These are phyloP conservation scores for Boletus eberwhitei DNA, from an alignment of 768 basidiomycete genomes.

Conservation along the genomic window DNA sequence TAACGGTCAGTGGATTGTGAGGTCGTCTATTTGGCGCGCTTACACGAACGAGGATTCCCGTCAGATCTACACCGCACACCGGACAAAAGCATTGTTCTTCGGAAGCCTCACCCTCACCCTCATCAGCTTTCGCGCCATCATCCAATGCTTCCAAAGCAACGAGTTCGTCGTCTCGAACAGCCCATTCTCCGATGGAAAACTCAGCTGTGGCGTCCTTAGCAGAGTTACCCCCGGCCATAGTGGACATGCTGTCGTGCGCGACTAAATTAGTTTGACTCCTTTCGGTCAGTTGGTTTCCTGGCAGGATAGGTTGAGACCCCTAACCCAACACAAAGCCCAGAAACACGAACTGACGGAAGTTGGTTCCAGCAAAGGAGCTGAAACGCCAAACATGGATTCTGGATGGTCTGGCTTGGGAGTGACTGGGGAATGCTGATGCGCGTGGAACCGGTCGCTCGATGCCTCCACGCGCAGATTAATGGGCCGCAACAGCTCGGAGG, in stretches of 20 bases:
- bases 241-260: neutral
- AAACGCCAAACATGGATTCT: constrained; percentile 17
- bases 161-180: constrained; percentile 69
- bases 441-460: neutral
- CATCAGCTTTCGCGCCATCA: constrained; percentile 17
- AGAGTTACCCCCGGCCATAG: neutral
- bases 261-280: neutral
- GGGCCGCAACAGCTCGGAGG: constrained; percentile 24
- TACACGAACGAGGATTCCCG: constrained; percentile 13
- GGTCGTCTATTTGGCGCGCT: constrained; percentile 23
- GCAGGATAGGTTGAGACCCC: neutral
- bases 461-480: neutral
- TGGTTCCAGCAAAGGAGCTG: constrained; percentile 15
- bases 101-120: constrained; percentile 18
- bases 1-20: neutral
- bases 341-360: constrained; percentile 12
- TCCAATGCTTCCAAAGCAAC: constrained; percentile 32
- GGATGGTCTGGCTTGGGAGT: neutral
- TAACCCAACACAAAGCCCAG: neutral
- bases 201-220: neutral
- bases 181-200: constrained; percentile 55
- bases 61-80: constrained; percentile 21
- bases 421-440: neutral
- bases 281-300: constrained; percentile 1
- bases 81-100: constrained; percentile 21